Evolutionary conservation across 306 rosid genomes (phyloP), one percentile per base, ranked within the genome.

Genomic region (Cotoneaster glaucophyllus): DNA sequence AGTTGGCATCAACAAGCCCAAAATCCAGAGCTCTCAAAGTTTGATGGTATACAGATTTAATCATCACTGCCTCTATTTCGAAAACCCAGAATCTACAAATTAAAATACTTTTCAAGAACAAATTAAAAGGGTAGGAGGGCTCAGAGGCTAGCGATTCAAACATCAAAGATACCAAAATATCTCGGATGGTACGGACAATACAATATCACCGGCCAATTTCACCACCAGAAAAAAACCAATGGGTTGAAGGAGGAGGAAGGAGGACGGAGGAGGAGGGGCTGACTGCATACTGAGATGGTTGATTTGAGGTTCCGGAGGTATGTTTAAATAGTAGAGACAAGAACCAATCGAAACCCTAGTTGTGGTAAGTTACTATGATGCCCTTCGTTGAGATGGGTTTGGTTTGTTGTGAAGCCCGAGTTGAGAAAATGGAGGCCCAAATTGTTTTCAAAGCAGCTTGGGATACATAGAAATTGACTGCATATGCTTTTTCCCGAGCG

Each of bases 1-100:
- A 26, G 52, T 21, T 84, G 9, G 68, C 97, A 93, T 91, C 98
- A 89, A 90, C 80, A 90, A 91, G 88, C 96, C 73, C 77, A 4
- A 31, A 4, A 48, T 1, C 3, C 10, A 25, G 63, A 85, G 98
- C 91, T 89, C 75, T 93, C 98, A 93, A 21, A 91, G 98, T 91
- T 91, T 91, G 98, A 93, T 93, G 98, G 96, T 90, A 91, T 75
- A 86, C 64, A 54, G 24, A 69, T 56, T 50, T 61, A 24, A 4
- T 83, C 98, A 29, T 91, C 93, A 84, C 80, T 0, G 97, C 96
- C 93, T 7, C 62, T 4, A 1, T 54, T 25, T 24, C 4, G 1
- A 59, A 66, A 11, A 1, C 7, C 26, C 22, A 6, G 0, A 62
- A 4, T 25, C 2, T 50, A 2, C 0, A 17, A 3, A 2, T 3